Percentiles rank a stretch among this genome's conserved stretches.
These are phyloP conservation scores for Myriosclerotinia duriaeana DNA, from an alignment of 2,329 filamentous ascomycete species.

Conservation along the genomic window DNA sequence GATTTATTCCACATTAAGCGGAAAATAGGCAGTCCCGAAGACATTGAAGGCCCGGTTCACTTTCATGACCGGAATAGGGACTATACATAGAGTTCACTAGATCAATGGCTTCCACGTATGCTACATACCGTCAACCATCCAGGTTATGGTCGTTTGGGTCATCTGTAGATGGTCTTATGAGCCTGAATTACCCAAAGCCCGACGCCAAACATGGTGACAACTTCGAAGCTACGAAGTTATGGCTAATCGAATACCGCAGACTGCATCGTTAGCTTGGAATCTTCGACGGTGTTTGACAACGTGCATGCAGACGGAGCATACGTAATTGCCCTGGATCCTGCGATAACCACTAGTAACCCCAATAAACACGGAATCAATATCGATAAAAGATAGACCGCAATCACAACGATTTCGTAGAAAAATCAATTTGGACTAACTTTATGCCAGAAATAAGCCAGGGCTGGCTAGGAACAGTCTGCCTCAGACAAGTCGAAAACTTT, in stretches of 20 bases:
- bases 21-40: conserved; percentile 27
- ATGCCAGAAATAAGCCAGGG: conserved; percentile 28
- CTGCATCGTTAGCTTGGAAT: conserved; percentile 55
- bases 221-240: conserved; percentile 65
- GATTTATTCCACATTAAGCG: conserved; percentile 33
- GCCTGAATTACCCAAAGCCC: conserved; percentile 29
- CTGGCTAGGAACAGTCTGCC: neutral
- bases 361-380: neutral
- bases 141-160: neutral
- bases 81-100: conserved; percentile 34
- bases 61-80: conserved; percentile 46
- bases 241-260: conserved; percentile 57
- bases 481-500: neutral
- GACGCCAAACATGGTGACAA: conserved; percentile 62
- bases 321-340: conserved; percentile 53
- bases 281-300: conserved; percentile 54
- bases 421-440: conserved; percentile 41
- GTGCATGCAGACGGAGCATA: conserved; percentile 63
- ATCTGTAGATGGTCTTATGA: neutral
- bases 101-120: neutral
- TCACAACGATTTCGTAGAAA: conserved; percentile 55
- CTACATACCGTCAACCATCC: conserved; percentile 1
- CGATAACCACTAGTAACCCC: neutral
- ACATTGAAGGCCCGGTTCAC: conserved; percentile 44
- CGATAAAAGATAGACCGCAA: neutral